phyloP scores from a whole-genome alignment of 2,329 filamentous ascomycete genomes.

The Trichophyton mentagrophytes region DNA sequence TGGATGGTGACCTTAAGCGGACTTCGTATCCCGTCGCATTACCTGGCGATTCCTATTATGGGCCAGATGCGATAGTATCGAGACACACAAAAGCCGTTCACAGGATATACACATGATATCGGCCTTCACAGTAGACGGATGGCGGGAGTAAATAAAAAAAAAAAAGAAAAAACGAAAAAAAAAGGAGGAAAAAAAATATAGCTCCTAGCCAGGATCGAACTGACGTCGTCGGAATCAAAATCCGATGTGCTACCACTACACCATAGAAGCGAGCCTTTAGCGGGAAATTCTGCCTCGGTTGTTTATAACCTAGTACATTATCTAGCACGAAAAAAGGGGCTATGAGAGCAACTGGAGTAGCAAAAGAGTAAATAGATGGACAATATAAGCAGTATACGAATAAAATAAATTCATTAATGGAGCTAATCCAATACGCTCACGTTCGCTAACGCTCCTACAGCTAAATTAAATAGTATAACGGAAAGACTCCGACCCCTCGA shows the following conservation, averaged over 20 bases:
- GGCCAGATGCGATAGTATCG: too few species aligned
- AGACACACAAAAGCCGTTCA: too few species aligned
- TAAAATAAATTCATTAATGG: too few species aligned
- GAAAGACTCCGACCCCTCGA: constrained; percentile 26
- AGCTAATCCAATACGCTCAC: too few species aligned
- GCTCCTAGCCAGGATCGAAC: constrained; percentile 4
- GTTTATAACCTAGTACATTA: neutral
- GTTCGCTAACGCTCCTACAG: neutral
- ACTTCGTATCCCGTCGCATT: too few species aligned
- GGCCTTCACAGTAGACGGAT: neutral
- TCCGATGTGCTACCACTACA: constrained; percentile 3
- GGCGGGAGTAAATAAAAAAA: neutral
- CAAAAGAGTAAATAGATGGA: too few species aligned
- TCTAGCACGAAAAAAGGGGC: neutral
- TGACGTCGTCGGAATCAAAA: constrained; percentile 2
- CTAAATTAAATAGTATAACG: constrained; percentile 23
- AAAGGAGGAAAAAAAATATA: neutral
- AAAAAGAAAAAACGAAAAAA: neutral
- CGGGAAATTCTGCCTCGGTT: neutral
- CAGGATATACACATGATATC: too few species aligned
- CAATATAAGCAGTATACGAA: too few species aligned
- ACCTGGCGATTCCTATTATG: too few species aligned
- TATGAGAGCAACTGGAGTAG: too few species aligned
- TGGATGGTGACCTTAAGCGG: too few species aligned
- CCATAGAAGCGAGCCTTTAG: neutral